These are phyloP conservation scores for Brachypodium distachyon DNA, from an alignment of 202 grass and related monocot genomes.

Conservation along the genomic window DNA sequence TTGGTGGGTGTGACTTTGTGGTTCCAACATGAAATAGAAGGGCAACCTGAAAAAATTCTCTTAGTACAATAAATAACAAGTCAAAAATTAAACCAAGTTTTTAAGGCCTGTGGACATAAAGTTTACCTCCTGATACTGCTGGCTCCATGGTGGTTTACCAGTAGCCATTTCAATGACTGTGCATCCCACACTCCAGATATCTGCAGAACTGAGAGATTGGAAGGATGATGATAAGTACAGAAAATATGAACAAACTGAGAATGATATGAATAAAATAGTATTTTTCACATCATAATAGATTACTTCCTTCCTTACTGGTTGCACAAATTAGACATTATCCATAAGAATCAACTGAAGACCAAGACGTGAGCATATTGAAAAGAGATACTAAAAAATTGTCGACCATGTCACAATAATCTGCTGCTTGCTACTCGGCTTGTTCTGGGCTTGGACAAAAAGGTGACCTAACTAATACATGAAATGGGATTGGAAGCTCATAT, in stretches of 20 bases:
- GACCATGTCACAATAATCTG: background rate
- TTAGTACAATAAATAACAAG: constrained; percentile 17
- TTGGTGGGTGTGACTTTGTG: constrained; percentile 96
- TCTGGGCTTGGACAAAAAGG: background rate
- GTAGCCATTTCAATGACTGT: constrained; percentile 99
- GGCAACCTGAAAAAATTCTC: constrained; percentile 58
- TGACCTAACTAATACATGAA: background rate
- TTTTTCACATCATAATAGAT: background rate
- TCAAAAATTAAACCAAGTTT: background rate
- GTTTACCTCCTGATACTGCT: constrained; percentile 91
- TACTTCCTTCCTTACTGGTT: background rate
- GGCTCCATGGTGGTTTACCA: constrained; percentile 95
- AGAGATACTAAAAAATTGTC: background rate
- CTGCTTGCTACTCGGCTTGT: background rate
- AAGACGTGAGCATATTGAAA: background rate
- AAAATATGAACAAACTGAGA: constrained; percentile 15
- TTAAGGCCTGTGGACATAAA: background rate
- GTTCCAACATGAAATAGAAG: constrained; percentile 97
- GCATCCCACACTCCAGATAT: constrained; percentile 99
- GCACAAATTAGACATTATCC: constrained; percentile 7
- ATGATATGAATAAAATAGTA: background rate
- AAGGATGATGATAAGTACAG: background rate
- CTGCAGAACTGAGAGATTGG: constrained; percentile 68
- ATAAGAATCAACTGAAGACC: background rate
- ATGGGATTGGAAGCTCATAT: background rate